A percentile compares a stretch with the other conserved stretches of the same genome.
These are phyloP conservation scores for Colletotrichum sojae DNA, from an alignment of 2,329 filamentous ascomycete genomes.

Conservation along the genomic window DNA sequence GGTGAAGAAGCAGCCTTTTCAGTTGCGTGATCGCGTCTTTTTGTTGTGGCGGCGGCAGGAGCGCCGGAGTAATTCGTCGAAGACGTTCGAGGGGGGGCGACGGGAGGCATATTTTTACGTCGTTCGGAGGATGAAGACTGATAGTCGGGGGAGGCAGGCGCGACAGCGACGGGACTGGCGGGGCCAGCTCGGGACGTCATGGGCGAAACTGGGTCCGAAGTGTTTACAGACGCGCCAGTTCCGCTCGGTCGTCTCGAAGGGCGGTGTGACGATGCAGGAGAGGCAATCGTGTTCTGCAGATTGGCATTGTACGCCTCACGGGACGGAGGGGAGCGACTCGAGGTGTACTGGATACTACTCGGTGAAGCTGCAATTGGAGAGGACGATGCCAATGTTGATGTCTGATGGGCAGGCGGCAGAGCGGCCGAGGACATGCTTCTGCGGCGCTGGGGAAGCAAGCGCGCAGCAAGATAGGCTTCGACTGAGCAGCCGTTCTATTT, in stretches of 20 bases:
- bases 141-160: conserved; percentile 58
- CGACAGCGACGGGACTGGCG: conserved; percentile 57
- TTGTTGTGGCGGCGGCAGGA: conserved; percentile 58
- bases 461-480: conserved; percentile 30
- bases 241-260: conserved; percentile 68
- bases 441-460: conserved; percentile 42
- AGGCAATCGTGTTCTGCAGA: conserved; percentile 61
- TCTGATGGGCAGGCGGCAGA: conserved; percentile 72
- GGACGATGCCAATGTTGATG: conserved; percentile 62
- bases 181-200: conserved; percentile 65
- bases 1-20: conserved; percentile 62
- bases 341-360: conserved; percentile 66
- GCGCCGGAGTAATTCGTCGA: conserved; percentile 68
- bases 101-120: conserved; percentile 75
- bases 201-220: conserved; percentile 55
- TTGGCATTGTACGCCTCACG: conserved; percentile 71
- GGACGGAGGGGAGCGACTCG: conserved; percentile 65
- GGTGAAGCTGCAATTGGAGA: conserved; percentile 60
- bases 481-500: conserved; percentile 29
- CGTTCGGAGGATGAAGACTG: conserved; percentile 63
- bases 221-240: conserved; percentile 56
- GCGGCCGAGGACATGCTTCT: conserved; percentile 74
- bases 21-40: conserved; percentile 60
- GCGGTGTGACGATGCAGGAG: conserved; percentile 67
- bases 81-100: conserved; percentile 86